Evolutionary conservation across 352 stramenopile species (phyloP).

Genomic region (Globisporangium takayamanum): DNA sequence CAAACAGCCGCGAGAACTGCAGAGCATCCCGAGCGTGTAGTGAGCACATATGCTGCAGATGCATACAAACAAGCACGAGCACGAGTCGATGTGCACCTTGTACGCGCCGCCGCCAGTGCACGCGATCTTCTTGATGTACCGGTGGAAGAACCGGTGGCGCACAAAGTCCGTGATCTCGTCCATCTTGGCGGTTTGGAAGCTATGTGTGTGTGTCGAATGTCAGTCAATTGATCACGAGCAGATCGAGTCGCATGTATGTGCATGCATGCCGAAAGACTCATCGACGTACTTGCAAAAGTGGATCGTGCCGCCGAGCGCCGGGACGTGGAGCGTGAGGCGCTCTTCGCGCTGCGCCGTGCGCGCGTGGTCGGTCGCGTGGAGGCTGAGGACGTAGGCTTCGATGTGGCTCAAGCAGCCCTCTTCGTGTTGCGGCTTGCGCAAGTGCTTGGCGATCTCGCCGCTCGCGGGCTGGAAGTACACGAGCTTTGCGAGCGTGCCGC

Average conservation of each 20-base stretch:
- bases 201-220: constrained; percentile 13
- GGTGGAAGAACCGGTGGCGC: constrained; percentile 77
- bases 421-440: constrained; percentile 20
- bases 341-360: constrained; percentile 45
- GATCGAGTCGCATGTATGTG: not conserved
- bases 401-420: constrained; percentile 50
- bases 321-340: constrained; percentile 56
- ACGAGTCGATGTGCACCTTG: constrained; percentile 55
- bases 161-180: constrained; percentile 66
- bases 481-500: constrained; percentile 90
- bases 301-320: constrained; percentile 87
- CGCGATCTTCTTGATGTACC: constrained; percentile 86
- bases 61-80: not conserved
- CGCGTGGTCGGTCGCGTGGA: constrained; percentile 29
- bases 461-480: constrained; percentile 88
- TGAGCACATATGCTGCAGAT: not conserved
- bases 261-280: too few relatives aligned
- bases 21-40: not conserved
- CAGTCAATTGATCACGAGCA: not conserved
- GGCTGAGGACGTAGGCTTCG: constrained; percentile 40
- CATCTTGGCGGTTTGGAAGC: constrained; percentile 67
- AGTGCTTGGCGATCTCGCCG: constrained; percentile 16
- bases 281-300: constrained; percentile 86
- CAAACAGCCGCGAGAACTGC: constrained; percentile 74
- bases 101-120: constrained; percentile 94